Conservation (phyloP, 768 basidiomycete genomes). For the Tylopilus sp. region DNA sequence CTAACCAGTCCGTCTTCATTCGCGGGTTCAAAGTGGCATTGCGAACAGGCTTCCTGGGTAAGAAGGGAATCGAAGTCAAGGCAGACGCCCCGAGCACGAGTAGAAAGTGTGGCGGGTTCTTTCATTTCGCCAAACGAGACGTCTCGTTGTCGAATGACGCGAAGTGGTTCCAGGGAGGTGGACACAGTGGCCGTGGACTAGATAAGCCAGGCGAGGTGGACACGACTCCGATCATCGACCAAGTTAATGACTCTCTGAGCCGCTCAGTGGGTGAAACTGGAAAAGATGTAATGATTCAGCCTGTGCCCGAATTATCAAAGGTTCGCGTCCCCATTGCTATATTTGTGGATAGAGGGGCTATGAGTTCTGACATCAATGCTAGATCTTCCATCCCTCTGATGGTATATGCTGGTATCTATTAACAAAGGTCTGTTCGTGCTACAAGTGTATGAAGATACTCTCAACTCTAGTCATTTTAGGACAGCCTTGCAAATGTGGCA, state of each 20-base stretch:
- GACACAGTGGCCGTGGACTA: neutral
- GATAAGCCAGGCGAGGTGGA: neutral
- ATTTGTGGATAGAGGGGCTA: neutral
- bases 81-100: neutral
- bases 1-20: slow-evolving; percentile 24
- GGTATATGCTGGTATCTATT: slow-evolving; percentile 8
- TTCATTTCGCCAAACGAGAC: neutral
- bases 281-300: neutral
- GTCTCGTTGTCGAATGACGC: neutral
- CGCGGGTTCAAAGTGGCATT: slow-evolving; percentile 18
- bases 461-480: neutral
- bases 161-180: neutral
- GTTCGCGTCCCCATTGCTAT: neutral
- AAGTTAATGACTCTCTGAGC: neutral
- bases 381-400: slow-evolving; percentile 15
- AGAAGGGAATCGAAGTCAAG: slow-evolving; percentile 1
- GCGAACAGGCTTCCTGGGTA: neutral
- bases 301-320: neutral
- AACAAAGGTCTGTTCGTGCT: neutral
- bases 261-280: neutral
- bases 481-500: neutral
- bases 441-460: neutral
- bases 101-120: neutral
- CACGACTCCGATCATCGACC: neutral
- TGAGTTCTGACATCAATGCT: neutral